Evolutionary conservation across 2,329 filamentous ascomycete genomes (phyloP).

Genomic region (Sporothrix protearum): DNA sequence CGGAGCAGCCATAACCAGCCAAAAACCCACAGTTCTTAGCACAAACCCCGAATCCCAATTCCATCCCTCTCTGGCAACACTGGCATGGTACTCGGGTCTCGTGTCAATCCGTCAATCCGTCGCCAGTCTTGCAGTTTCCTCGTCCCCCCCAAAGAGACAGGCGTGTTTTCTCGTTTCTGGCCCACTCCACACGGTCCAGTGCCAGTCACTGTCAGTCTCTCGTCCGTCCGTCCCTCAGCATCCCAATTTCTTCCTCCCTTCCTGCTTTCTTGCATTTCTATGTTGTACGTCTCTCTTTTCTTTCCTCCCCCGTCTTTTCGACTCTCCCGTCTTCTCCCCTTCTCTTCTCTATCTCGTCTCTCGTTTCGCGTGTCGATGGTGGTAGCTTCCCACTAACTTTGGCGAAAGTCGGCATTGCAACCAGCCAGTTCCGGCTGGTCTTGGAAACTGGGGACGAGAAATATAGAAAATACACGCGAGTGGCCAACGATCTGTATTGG

Average conservation of each 20-base stretch:
- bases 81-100: slow-evolving; percentile 19
- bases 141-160: slow-evolving; percentile 12
- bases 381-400: slow-evolving; percentile 21
- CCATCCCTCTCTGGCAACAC: neutral
- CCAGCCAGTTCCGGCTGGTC: slow-evolving; percentile 6
- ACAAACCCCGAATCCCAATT: slow-evolving; percentile 16
- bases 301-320: neutral
- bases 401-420: slow-evolving; percentile 2
- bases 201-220: neutral
- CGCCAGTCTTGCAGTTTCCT: neutral
- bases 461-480: neutral
- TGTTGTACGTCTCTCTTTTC: neutral
- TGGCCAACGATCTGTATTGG: slow-evolving; percentile 6
- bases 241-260: slow-evolving; percentile 18
- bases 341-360: neutral
- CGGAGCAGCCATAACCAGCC: slow-evolving; percentile 12
- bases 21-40: slow-evolving; percentile 19
- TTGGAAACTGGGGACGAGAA: slow-evolving; percentile 17
- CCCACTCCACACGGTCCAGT: neutral
- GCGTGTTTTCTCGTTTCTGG: slow-evolving; percentile 22
- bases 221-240: slow-evolving; percentile 12
- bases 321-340: neutral
- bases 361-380: slow-evolving; percentile 9
- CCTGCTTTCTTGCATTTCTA: slow-evolving; percentile 18
- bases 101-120: slow-evolving; percentile 16